Evolutionary conservation across 176 grass and related monocot genomes (phyloP), one percentile per base, ranked within the genome.

Genomic region (Triticum dicoccoides): DNA sequence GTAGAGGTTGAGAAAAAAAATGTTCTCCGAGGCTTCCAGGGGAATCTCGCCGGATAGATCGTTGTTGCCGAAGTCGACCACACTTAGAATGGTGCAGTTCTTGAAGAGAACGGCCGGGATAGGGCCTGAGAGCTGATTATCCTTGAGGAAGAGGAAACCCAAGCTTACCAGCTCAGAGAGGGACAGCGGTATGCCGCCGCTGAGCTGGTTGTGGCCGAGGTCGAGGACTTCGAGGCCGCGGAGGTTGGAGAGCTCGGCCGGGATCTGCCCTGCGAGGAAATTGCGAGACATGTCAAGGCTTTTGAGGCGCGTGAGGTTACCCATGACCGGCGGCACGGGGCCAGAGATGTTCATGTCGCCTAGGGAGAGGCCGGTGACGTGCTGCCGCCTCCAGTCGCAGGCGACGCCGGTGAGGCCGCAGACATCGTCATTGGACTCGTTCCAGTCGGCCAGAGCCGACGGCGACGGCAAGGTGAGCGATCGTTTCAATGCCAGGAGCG

Each of bases 401-500:
- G 10, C 1, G 23, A 98, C 59, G 73, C 91, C 88, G 10, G 86
- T 85, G 44, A 95, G 94, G 67, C 39, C 1, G 81, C 96, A 98
- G 8, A 94, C 91, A 24, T 89, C 15, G 75, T 3, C 20, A 52
- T 78, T 94, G 86, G 93, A 89, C 47, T 85, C 86, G 14, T 95
- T 94, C 96, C 96, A 98, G 86, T 95, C 85, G 21, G 69, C 35
- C 63, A 98, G 84, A 1, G 61, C 63, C 11, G 24, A 30, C 47
- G 85, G 83, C 7, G 86, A 30, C 12, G 78, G 79, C 76, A 64
- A 13, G 6, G 56, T 83, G 34, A 95, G 25, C 8, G 49, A 64
- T 27, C 39, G 85, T 75, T 92, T 98, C 78, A 98, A 88, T 17
- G 88, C 73, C 42, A 98, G 80, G 4, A 98, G 93, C 2, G 86